A percentile compares a stretch with the other conserved stretches of the same genome.
phyloP scores from a whole-genome alignment of 768 basidiomycete genomes.

The Suillus paluster region DNA sequence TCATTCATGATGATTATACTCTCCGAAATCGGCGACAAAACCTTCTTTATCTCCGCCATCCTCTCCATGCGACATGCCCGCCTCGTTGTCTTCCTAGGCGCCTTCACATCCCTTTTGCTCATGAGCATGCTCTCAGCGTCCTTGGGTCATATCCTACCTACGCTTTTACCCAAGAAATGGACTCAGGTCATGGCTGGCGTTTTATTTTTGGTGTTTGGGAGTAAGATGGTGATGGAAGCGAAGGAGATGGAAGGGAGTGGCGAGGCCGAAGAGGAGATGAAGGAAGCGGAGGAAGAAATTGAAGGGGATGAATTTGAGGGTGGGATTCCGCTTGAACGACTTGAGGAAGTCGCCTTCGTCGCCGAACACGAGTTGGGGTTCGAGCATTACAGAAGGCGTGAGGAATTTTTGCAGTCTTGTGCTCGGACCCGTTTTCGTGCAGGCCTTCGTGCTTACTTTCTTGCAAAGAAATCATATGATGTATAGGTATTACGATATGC shows the following conservation, averaged over 20 bases:
- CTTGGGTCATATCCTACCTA: constrained; percentile 89
- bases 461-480: too few species aligned
- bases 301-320: constrained; percentile 75
- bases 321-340: constrained; percentile 67
- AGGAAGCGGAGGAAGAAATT: constrained; percentile 95
- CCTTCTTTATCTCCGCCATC: constrained; percentile 86
- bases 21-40: constrained; percentile 97
- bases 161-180: constrained; percentile 72
- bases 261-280: constrained; percentile 93
- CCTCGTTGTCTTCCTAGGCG: constrained; percentile 83
- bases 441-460: constrained; percentile 93
- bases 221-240: constrained; percentile 88
- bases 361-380: constrained; percentile 9
- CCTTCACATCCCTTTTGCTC: constrained; percentile 83
- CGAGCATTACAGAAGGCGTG: constrained; percentile 56
- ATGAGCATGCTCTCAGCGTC: constrained; percentile 95
- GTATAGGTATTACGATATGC: background rate
- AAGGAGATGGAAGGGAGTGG: constrained; percentile 79
- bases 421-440: constrained; percentile 85
- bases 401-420: constrained; percentile 84
- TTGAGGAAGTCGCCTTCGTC: constrained; percentile 67
- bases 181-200: constrained; percentile 75
- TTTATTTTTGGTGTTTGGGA: constrained; percentile 90
- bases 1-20: constrained; percentile 91
- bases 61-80: constrained; percentile 93